Conservation (phyloP, 371 early-diverging fungal genomes). For the Rhizomucor miehei region DNA sequence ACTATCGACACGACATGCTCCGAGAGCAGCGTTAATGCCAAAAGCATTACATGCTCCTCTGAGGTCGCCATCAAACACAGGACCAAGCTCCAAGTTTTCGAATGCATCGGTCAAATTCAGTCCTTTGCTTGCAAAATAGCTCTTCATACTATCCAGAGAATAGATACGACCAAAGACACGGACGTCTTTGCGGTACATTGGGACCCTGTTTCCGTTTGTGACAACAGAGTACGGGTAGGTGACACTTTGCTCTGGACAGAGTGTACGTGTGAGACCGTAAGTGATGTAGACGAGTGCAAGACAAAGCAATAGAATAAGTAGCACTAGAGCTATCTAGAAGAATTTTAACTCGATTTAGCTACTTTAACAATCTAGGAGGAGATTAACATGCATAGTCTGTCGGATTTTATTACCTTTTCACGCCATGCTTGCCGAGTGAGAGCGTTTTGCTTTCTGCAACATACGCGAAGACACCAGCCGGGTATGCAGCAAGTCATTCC, state of each 20-base stretch:
- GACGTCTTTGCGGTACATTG: conserved; percentile 33
- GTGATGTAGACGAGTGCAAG: conserved; percentile 63
- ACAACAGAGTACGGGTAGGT: conserved; percentile 26
- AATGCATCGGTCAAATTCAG: conserved; percentile 43
- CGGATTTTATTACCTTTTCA: conserved; percentile 51
- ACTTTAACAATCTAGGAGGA: neutral
- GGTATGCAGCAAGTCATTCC: conserved; percentile 56
- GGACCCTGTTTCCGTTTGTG: conserved; percentile 23
- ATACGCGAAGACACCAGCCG: conserved; percentile 45
- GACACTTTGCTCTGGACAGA: conserved; percentile 37
- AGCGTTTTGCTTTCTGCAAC: conserved; percentile 35
- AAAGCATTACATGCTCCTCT: conserved; percentile 23
- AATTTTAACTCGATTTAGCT: conserved; percentile 1
- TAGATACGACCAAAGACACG: conserved; percentile 50
- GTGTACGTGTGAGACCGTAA: conserved; percentile 51
- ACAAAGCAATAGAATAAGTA: conserved; percentile 62
- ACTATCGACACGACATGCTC: conserved; percentile 31
- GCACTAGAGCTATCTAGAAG: conserved; percentile 61
- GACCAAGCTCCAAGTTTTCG: conserved; percentile 44
- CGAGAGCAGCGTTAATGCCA: conserved; percentile 19
- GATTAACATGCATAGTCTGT: neutral
- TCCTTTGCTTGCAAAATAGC: conserved; percentile 30
- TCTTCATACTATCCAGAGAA: conserved; percentile 31
- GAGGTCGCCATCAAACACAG: conserved; percentile 48
- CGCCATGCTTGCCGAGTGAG: conserved; percentile 66